These are phyloP conservation scores for Microstegium vimineum DNA, from an alignment of 176 grass and related monocot genomes.

Conservation along the genomic window DNA sequence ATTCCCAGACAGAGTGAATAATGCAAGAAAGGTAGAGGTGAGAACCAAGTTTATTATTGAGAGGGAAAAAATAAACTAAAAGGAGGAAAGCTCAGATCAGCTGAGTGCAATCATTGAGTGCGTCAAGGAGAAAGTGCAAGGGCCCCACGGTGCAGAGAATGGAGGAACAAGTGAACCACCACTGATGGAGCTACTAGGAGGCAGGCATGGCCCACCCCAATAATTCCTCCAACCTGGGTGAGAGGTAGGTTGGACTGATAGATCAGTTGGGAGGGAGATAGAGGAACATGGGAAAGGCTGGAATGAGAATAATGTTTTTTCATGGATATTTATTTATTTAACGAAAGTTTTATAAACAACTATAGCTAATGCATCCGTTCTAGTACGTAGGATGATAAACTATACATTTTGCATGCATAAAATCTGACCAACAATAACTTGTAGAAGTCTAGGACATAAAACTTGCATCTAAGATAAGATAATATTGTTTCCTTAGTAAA, in stretches of 20 bases:
- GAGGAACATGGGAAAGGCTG: not conserved
- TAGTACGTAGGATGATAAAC: not conserved
- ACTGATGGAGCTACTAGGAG: slow-evolving; percentile 1
- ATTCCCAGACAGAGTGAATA: not conserved
- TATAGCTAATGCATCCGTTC: not conserved
- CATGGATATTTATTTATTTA: not conserved
- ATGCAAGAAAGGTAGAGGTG: not conserved
- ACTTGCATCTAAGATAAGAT: not conserved
- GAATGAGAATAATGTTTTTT: not conserved
- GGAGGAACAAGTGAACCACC: slow-evolving; percentile 26
- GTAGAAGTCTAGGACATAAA: not conserved
- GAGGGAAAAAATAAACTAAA: not conserved
- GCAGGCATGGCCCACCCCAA: slow-evolving; percentile 36
- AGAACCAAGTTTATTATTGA: not conserved
- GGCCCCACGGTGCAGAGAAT: slow-evolving; percentile 11
- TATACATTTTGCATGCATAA: not conserved
- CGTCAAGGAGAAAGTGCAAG: slow-evolving; percentile 21
- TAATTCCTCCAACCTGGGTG: slow-evolving; percentile 44
- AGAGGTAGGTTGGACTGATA: slow-evolving; percentile 8
- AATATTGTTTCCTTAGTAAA: no score
- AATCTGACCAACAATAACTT: not conserved
- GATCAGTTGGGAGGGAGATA: slow-evolving; percentile 6
- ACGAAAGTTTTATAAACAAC: not conserved
- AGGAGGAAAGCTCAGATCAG: not conserved
- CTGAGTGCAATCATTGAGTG: slow-evolving; percentile 28